Evolutionary conservation across 192 early-diverging fungal species (phyloP), one percentile per base, ranked within the genome.

Genomic region (Blastocladiella britannica): DNA sequence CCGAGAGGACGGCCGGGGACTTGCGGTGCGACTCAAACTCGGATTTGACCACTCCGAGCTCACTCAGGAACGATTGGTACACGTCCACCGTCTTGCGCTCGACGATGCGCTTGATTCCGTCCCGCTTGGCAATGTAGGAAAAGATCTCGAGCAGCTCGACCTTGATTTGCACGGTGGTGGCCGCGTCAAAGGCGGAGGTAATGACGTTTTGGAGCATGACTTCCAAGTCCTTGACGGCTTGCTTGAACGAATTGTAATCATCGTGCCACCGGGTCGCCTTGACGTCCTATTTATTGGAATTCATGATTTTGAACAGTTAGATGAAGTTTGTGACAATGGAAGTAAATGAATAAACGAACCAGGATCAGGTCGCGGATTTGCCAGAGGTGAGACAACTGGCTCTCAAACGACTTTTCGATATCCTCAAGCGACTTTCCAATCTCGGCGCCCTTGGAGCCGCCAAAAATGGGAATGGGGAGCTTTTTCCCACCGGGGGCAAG

Each of bases 131-230:
- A 3, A 81, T 62, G 47, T 76, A 70, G 43, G 78, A 72, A 57
- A 81, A 81, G 25, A 77, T 78, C 53, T 81, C 78, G 18, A 81
- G 63, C 4, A 81, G 64, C 53, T 81, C 78, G n/a, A 80, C 73
- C 52, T 68, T 61, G 0, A 60, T 43, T 54, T 81, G 78, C 37
- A 81, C 69, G 4, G 77, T 75, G 5, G 61, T 63, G 23, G 70
- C 65, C 28, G 70, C 67, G 58, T 81, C 78, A 63, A 81, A 81
- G 0, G 78, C 75, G 18, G 74, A 72, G 4, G 66, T 68, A 53
- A 81, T 80, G 24, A 71, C 67, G 63, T 79, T 81, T 58, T 81
- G 78, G 65, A 74, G 75, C 77, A 79, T 79, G 7, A 81, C 75
- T 61, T 81, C 78, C 25, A 81, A 58, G 58, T 81, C 78, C 67